Conservation (phyloP, 176 grass and related monocot genomes). For the Juncus effusus region DNA sequence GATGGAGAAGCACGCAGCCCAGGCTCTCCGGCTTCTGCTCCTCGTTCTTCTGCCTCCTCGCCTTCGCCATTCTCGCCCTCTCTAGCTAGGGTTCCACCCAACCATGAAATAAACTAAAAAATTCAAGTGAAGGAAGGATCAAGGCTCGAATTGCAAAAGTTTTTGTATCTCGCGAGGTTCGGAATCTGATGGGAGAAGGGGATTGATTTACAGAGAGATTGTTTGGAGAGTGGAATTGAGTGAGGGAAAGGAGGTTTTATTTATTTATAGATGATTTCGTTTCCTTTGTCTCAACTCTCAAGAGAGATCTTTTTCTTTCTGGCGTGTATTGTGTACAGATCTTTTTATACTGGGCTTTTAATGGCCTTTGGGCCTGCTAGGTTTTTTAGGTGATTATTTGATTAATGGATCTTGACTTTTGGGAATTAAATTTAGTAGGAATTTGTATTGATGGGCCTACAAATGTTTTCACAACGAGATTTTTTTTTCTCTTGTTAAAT, state of each 20-base stretch:
- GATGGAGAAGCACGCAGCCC: constrained; percentile 77
- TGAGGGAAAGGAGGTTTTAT: not conserved
- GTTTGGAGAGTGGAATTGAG: constrained; percentile 3
- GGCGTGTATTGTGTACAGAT: too few species aligned
- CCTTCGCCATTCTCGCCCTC: constrained; percentile 66
- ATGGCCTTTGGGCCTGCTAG: too few species aligned
- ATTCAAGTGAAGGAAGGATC: not conserved
- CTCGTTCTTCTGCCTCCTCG: constrained; percentile 80
- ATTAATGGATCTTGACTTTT: too few species aligned
- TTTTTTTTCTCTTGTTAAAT: too few species aligned
- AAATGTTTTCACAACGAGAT: too few species aligned
- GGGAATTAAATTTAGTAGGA: too few species aligned
- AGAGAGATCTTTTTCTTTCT: too few species aligned
- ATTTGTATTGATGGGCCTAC: too few species aligned
- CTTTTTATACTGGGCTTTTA: too few species aligned
- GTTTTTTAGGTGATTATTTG: too few species aligned
- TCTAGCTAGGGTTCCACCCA: constrained; percentile 11
- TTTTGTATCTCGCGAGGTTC: constrained; percentile 33
- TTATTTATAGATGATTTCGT: constrained; percentile 10
- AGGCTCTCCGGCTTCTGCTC: constrained; percentile 47
- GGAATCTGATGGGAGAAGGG: constrained; percentile 26
- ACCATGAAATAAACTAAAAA: constrained; percentile 3
- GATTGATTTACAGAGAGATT: constrained; percentile 5
- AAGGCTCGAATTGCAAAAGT: not conserved
- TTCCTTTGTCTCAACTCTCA: too few species aligned